These are phyloP conservation scores for Xylaria castorea DNA, from an alignment of 495 filamentous ascomycete genomes.

Conservation along the genomic window DNA sequence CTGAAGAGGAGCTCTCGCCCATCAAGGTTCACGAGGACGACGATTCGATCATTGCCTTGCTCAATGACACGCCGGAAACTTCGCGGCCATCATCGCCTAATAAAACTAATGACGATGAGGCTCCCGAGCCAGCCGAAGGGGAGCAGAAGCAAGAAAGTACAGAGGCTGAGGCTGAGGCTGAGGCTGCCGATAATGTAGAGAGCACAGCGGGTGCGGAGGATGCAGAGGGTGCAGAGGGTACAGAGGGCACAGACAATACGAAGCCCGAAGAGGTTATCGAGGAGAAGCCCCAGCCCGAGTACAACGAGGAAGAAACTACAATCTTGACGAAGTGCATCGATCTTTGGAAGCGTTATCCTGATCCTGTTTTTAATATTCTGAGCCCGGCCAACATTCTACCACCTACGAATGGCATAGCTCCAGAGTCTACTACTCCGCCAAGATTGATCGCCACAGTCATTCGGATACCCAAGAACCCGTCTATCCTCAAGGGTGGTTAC, in stretches of 20 bases:
- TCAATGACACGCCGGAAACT: slow-evolving; percentile 53
- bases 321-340: slow-evolving; percentile 75
- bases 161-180: slow-evolving; percentile 5
- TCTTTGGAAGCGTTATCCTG: slow-evolving; percentile 80
- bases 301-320: slow-evolving; percentile 59
- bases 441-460: slow-evolving; percentile 72
- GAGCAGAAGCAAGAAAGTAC: slow-evolving; percentile 24
- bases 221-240: slow-evolving; percentile 3
- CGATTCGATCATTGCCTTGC: slow-evolving; percentile 45
- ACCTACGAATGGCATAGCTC: slow-evolving; percentile 68
- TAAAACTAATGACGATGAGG: slow-evolving; percentile 27
- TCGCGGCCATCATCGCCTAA: slow-evolving; percentile 43
- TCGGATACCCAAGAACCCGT: slow-evolving; percentile 73
- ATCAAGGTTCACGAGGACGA: slow-evolving; percentile 37
- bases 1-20: slow-evolving; percentile 49
- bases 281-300: slow-evolving; percentile 46
- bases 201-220: slow-evolving; percentile 16
- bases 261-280: slow-evolving; percentile 18
- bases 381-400: slow-evolving; percentile 77
- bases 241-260: slow-evolving; percentile 10
- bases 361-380: slow-evolving; percentile 74
- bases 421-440: slow-evolving; percentile 46
- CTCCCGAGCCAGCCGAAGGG: slow-evolving; percentile 24
- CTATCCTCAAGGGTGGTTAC: slow-evolving; percentile 81
- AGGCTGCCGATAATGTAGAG: slow-evolving; percentile 15